Evolutionary conservation across 2,329 filamentous ascomycete species (phyloP).

Genomic region (Venturia pyrina): DNA sequence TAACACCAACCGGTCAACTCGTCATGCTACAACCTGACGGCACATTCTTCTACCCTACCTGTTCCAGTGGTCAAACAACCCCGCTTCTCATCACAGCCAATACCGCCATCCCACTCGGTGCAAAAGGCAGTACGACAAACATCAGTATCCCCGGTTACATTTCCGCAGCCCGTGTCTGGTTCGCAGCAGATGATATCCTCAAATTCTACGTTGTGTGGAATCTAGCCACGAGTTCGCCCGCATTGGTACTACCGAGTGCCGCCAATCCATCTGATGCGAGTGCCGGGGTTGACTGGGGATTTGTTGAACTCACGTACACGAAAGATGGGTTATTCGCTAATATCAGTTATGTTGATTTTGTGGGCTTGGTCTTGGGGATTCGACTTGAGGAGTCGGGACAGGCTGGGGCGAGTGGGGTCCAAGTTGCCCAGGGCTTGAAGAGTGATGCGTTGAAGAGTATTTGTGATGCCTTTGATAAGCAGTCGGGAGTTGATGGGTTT

Average conservation of each 20-base stretch:
- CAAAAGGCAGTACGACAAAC: constrained; percentile 27
- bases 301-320: constrained; percentile 37
- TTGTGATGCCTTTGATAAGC: background rate
- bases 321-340: constrained; percentile 41
- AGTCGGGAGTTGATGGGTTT: background rate
- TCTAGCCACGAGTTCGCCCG: background rate
- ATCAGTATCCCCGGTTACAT: constrained; percentile 34
- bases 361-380: constrained; percentile 41
- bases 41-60: constrained; percentile 33
- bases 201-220: constrained; percentile 32
- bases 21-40: constrained; percentile 37
- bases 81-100: constrained; percentile 30
- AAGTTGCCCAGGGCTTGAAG: background rate
- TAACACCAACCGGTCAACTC: constrained; percentile 30
- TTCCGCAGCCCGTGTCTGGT: constrained; percentile 35
- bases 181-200: constrained; percentile 31
- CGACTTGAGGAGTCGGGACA: constrained; percentile 16
- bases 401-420: background rate
- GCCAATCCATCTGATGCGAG: background rate
- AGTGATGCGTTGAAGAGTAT: background rate
- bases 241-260: background rate
- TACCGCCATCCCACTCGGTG: constrained; percentile 35
- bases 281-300: constrained; percentile 25
- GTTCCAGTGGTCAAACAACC: constrained; percentile 21
- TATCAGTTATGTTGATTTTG: constrained; percentile 68